Evolutionary conservation across 73 alveolate genomes (phyloP).

Genomic region (Uronychia setigera): DNA sequence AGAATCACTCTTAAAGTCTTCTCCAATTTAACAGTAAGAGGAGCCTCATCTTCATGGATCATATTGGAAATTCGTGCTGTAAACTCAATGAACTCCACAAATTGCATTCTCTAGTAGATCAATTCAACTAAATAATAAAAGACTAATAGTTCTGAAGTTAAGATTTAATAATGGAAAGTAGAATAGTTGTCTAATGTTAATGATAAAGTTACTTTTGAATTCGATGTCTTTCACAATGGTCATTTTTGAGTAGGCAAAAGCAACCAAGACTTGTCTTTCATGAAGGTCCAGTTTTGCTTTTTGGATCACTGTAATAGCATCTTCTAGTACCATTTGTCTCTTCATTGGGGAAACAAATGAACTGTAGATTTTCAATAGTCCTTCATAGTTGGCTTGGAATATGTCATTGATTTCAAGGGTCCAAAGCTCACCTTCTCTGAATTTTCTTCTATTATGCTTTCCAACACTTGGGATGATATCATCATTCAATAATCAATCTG

Average conservation of each 20-base stretch:
- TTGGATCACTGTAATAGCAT: background rate
- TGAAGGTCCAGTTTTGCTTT: background rate
- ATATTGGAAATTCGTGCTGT: background rate
- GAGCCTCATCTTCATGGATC: background rate
- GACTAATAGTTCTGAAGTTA: too few relatives aligned
- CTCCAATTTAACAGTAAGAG: background rate
- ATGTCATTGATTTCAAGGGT: constrained; percentile 53
- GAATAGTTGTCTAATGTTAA: background rate
- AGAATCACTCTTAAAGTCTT: background rate
- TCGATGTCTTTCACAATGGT: constrained; percentile 1
- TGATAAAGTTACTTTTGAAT: background rate
- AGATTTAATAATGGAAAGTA: too few relatives aligned
- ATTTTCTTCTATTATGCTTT: constrained; percentile 24
- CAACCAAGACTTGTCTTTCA: background rate
- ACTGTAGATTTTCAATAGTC: constrained; percentile 26
- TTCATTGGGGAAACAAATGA: background rate
- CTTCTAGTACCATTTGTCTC: background rate
- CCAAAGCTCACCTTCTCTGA: constrained; percentile 60
- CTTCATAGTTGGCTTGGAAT: constrained; percentile 47
- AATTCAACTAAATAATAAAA: too few relatives aligned
- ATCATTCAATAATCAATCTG: constrained; percentile 6
- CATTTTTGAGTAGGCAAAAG: background rate
- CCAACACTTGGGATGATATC: constrained; percentile 16
- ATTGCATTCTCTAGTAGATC: background rate
- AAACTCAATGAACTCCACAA: background rate